Base-by-base conservation (phyloP, 139 green algal genomes). In the Cymbomonas tetramitiformis region DNA sequence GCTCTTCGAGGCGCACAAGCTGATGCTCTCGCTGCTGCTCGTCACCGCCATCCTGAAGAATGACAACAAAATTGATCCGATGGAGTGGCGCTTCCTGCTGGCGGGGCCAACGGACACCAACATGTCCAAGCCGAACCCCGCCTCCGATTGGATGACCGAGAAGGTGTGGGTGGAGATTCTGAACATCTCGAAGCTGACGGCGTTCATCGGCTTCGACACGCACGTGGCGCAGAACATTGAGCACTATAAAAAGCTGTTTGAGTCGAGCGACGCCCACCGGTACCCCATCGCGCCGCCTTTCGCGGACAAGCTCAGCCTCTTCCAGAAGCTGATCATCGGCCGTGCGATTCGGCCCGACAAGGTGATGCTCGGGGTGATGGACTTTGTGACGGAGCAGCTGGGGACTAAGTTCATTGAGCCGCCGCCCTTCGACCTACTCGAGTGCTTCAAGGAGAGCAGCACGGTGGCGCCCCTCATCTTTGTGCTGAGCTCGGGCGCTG, bases 1-100 rank as follows among this genome's bases (percentile, higher is more conserved):
- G 19, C 73, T 87, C 44, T 86, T 87, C 59, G 80, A 85, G 70
- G 56, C 58, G 19, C 78, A 90, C 72, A 90, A 90, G 76, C 79
- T 90, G 40, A 80, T 86, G 65, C 79, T 87, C 62, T 71, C 51
- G 12, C 68, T 90, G 51, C 61, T 85, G 67, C 80, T 90, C 15
- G 46, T 69, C 4, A 67, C 81, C 61, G 79, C 80, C 67, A 76
- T 82, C 49, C 50, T 70, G 38, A 63, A 80, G 65, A 49, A 80
- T 30, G 10, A 28, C 18, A 67, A 65, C 4, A 15, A 53, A 0
- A 78, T 89, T 30, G 74, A 87, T 53, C 30, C 56, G 3, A 24
- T 58, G 46, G 77, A 87, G 64, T 86, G 73, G 78, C 65, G 71
- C n/a, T 80, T 74, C 68, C 49, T 79, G 15, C 68, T 79, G 26